Evolutionary conservation across 345 rosid genomes (phyloP), one percentile per base, ranked within the genome.

Genomic region (Conringia planisiliqua): DNA sequence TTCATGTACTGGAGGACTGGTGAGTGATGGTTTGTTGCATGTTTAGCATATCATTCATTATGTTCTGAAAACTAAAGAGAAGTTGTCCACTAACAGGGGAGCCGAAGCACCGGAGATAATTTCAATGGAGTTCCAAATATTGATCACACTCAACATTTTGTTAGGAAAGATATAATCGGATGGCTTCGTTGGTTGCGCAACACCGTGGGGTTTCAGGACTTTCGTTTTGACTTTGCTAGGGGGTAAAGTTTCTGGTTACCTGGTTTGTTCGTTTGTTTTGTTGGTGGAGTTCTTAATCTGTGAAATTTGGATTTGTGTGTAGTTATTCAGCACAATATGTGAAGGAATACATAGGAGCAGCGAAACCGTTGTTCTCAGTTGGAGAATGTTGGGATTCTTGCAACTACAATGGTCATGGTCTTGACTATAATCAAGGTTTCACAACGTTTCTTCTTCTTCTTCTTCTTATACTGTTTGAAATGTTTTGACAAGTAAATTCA

Each of bases 321-420:
- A 93, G 98, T 55, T 93, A 93, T 75, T 89, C 94, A 32, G 78
- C 96, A 26, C 82, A 85, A 13, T 90, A 83, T 81, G 97, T 87
- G 69, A 91, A 89, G 74, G 94, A 89, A 78, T 91, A 91, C 79
- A 87, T 90, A 70, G 92, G 92, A 80, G 92, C 80, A 54, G 90
- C 96, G 10, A 89, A 85, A 83, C 98, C 98, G 24, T 59, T 85
- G 32, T 88, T 89, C 81, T 86, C 94, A 22, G 92, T 93, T 76
- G 97, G 98, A 47, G 97, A 93, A 83, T 85, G 79, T 66, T 93
- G 98, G 98, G 97, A 91, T 81, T 87, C 96, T 71, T 93, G 98
- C 84, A 89, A 81, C 32, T 93, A 93, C 65, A 85, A 67, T 70
- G 85, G 83, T 29, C 47, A 59, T 38, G 82, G 78, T 68, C 83